These are phyloP conservation scores for Nothopassalora personata DNA, from an alignment of 2,329 filamentous ascomycete genomes.

Conservation along the genomic window DNA sequence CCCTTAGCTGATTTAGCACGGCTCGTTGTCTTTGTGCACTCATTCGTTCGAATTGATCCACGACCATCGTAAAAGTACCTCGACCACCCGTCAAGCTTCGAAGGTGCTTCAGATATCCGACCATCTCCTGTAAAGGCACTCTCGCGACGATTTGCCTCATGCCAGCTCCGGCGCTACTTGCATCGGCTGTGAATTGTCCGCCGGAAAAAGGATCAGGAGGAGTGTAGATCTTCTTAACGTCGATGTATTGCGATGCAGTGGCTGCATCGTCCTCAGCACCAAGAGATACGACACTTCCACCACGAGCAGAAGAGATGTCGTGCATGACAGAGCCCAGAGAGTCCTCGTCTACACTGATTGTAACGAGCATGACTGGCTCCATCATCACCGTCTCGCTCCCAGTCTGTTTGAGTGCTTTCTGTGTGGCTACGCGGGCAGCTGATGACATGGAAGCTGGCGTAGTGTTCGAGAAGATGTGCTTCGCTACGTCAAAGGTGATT, in stretches of 20 bases:
- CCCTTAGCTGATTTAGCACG: conserved; percentile 41
- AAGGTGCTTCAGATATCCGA: conserved; percentile 85
- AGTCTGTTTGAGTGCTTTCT: conserved; percentile 61
- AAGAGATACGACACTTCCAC: conserved; percentile 68
- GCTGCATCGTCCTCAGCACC: conserved; percentile 35
- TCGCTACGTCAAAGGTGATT: conserved; percentile 60
- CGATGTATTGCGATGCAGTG: conserved; percentile 47
- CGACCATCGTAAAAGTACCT: conserved; percentile 69
- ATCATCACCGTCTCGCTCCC: conserved; percentile 60
- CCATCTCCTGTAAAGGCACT: conserved; percentile 93
- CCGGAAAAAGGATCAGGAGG: conserved; percentile 74
- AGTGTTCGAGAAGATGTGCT: conserved; percentile 62
- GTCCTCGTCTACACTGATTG: conserved; percentile 78
- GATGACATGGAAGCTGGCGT: conserved; percentile 63
- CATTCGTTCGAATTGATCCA: conserved; percentile 67
- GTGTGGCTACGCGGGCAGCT: conserved; percentile 63
- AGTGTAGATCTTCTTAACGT: conserved; percentile 72
- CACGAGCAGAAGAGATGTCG: conserved; percentile 68
- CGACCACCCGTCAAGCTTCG: conserved; percentile 83
- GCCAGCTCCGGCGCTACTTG: conserved; percentile 12
- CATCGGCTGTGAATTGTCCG: conserved; percentile 8
- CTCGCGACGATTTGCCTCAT: conserved; percentile 65
- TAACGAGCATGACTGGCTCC: conserved; percentile 89
- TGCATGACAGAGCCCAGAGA: conserved; percentile 78
- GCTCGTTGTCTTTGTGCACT: conserved; percentile 54